A percentile compares a stretch with the other conserved stretches of the same genome.
phyloP scores from a whole-genome alignment of 192 early-diverging fungal species.

The Gryganskiella cystojenkinii region DNA sequence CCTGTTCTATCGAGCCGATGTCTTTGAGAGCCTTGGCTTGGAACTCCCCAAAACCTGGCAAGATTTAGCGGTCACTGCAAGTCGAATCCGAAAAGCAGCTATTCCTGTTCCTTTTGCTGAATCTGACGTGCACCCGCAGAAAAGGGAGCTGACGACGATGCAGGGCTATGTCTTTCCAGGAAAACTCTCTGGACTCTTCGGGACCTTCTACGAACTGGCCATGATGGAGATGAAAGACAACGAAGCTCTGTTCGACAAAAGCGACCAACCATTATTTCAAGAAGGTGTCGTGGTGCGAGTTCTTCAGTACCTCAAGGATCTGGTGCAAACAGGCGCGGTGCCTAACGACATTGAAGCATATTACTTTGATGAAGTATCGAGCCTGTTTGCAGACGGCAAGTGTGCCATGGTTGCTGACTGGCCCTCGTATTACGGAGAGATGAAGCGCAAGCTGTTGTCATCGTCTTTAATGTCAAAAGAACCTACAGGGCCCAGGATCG shows the following conservation, averaged over 20 bases:
- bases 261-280: slow-evolving; percentile 24
- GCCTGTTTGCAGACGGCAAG: slow-evolving; percentile 27
- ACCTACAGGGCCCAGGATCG: neutral
- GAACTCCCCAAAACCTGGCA: slow-evolving; percentile 16
- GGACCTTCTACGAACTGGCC: slow-evolving; percentile 43
- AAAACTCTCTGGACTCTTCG: slow-evolving; percentile 38
- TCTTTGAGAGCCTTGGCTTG: slow-evolving; percentile 18
- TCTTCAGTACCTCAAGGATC: slow-evolving; percentile 8
- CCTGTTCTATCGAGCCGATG: slow-evolving; percentile 24
- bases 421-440: slow-evolving; percentile 31
- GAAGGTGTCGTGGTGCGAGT: slow-evolving; percentile 16
- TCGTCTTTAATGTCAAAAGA: neutral
- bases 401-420: slow-evolving; percentile 39
- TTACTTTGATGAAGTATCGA: slow-evolving; percentile 45
- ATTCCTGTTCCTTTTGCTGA: neutral
- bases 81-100: neutral
- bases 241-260: slow-evolving; percentile 20
- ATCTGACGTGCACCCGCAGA: too few relatives aligned
- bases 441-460: slow-evolving; percentile 10
- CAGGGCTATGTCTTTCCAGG: slow-evolving; percentile 42
- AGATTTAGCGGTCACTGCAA: slow-evolving; percentile 11
- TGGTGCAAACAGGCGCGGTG: slow-evolving; percentile 16
- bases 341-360: slow-evolving; percentile 30
- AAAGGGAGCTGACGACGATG: neutral
- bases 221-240: slow-evolving; percentile 31